A percentile compares a stretch with the other conserved stretches of the same genome.
These are phyloP conservation scores for Porcisia deanei DNA, from an alignment of 208 protist species.

Conservation along the genomic window DNA sequence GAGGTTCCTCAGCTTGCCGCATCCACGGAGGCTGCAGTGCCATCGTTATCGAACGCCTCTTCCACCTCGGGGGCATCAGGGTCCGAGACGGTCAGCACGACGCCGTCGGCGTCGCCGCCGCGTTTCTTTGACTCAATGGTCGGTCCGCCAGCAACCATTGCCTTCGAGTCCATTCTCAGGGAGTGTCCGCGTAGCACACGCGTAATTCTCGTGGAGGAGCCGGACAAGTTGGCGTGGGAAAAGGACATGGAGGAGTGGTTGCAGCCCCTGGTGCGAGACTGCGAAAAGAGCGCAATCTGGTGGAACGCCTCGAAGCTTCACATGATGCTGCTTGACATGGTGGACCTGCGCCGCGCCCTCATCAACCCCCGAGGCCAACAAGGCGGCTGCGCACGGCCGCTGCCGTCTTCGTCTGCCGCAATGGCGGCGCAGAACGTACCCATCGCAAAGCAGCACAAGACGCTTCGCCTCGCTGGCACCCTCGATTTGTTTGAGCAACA, in stretches of 20 bases:
- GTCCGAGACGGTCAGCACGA: background rate
- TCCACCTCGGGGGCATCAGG: background rate
- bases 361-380: constrained; percentile 19
- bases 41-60: background rate
- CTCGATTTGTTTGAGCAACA: constrained; percentile 79
- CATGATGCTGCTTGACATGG: constrained; percentile 62
- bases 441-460: constrained; percentile 22
- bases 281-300: constrained; percentile 23
- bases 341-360: constrained; percentile 39
- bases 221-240: constrained; percentile 74
- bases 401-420: constrained; percentile 15
- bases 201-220: constrained; percentile 83
- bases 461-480: constrained; percentile 39
- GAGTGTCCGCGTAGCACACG: constrained; percentile 74
- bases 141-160: constrained; percentile 77
- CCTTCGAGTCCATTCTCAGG: constrained; percentile 77
- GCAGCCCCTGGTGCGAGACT: constrained; percentile 44
- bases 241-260: constrained; percentile 57
- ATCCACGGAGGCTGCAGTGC: background rate
- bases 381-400: constrained; percentile 4
- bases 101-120: background rate
- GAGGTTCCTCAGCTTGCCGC: background rate
- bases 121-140: constrained; percentile 67
- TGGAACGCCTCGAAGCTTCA: constrained; percentile 37
- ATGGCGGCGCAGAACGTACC: constrained; percentile 34